phyloP scores from a whole-genome alignment of 2,329 filamentous ascomycete species.

The Xylaria sp. region DNA sequence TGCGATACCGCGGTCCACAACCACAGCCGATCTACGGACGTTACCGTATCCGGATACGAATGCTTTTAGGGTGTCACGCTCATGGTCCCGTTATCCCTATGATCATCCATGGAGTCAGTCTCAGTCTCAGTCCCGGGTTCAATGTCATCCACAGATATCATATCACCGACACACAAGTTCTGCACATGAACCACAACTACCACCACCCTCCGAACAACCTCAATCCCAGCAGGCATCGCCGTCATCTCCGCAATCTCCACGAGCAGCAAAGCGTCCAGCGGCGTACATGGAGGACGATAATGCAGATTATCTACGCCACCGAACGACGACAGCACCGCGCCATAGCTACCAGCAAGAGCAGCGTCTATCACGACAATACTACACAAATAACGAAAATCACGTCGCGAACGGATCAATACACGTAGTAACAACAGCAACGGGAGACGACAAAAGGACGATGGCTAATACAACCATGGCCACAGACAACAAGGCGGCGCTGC shows the following conservation, averaged over 20 bases:
- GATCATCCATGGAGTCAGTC: conserved; percentile 23
- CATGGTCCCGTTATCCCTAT: conserved; percentile 22
- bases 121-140: conserved; percentile 15
- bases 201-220: conserved; percentile 18
- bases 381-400: conserved; percentile 10
- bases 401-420: background rate
- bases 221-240: background rate
- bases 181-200: conserved; percentile 11
- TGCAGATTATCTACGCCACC: background rate
- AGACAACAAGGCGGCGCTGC: conserved; percentile 60
- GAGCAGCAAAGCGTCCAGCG: conserved; percentile 47
- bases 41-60: conserved; percentile 21
- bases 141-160: conserved; percentile 20
- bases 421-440: conserved; percentile 14
- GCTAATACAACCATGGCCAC: conserved; percentile 39
- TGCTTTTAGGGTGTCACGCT: conserved; percentile 38
- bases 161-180: background rate
- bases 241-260: conserved; percentile 1
- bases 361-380: background rate
- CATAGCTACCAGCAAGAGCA: conserved; percentile 15
- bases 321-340: background rate
- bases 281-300: conserved; percentile 41
- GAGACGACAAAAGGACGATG: conserved; percentile 22
- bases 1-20: conserved; percentile 56
- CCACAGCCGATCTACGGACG: conserved; percentile 37